phyloP scores from a whole-genome alignment of 129 eudicot genomes.

The Arctium lappa region DNA sequence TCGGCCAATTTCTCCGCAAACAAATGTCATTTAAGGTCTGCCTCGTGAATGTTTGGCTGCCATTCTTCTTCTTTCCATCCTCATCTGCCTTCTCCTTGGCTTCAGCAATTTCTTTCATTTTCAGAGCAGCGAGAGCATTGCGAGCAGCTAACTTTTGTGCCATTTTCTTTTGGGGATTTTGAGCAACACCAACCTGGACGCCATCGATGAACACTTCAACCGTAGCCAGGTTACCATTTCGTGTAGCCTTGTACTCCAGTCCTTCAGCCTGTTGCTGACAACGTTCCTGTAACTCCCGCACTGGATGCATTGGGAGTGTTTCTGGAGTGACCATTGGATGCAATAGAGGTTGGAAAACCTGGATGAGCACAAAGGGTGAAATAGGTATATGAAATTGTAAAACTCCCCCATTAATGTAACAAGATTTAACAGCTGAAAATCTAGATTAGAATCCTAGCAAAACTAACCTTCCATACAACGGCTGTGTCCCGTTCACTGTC shows the following conservation, averaged over 20 bases:
- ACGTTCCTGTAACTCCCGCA: conserved; percentile 93
- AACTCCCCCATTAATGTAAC: neutral
- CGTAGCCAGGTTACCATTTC: conserved; percentile 87
- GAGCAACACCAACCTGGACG: conserved; percentile 75
- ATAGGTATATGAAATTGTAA: neutral
- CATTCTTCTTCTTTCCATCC: conserved; percentile 66
- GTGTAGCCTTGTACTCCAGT: conserved; percentile 86
- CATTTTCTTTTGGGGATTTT: conserved; percentile 96
- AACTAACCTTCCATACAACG: conserved; percentile 82
- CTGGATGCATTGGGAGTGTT: conserved; percentile 99
- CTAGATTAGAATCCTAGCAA: neutral
- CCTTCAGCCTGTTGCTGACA: conserved; percentile 99
- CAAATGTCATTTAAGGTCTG: conserved; percentile 97
- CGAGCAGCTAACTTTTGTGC: conserved; percentile 98
- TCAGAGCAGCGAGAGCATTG: conserved; percentile 81
- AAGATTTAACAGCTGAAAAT: neutral
- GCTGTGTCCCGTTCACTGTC: conserved; percentile 70
- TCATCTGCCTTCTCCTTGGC: conserved; percentile 52
- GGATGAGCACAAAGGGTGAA: neutral
- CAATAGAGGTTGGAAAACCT: conserved; percentile 93
- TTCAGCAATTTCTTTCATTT: conserved; percentile 63
- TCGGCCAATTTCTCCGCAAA: conserved; percentile 97
- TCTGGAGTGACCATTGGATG: conserved; percentile 98
- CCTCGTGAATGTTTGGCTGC: conserved; percentile 80
- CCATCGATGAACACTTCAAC: conserved; percentile 90